Conservation (phyloP, 805 yeast genomes). For the Wickerhamomyces ciferrii region DNA sequence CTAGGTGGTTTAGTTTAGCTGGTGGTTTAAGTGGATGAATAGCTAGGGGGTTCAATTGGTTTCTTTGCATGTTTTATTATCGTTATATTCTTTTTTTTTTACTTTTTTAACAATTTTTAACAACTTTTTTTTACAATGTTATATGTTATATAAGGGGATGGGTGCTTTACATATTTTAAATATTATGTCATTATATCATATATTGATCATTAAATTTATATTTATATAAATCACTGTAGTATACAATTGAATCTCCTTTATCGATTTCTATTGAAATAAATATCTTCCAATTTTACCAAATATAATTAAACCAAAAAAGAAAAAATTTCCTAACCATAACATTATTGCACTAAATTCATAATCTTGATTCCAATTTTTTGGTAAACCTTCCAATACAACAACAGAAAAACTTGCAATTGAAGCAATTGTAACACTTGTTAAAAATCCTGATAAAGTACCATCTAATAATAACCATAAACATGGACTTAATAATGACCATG, state of each 20-base stretch:
- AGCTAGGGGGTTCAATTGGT: constrained; percentile 4
- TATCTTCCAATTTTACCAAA: constrained; percentile 69
- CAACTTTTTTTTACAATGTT: too few species aligned
- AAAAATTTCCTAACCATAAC: constrained; percentile 57
- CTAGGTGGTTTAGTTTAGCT: too few species aligned
- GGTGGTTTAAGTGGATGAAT: too few species aligned
- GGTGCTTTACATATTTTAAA: background rate
- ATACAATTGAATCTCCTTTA: constrained; percentile 1
- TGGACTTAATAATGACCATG: constrained; percentile 60
- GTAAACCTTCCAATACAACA: constrained; percentile 34
- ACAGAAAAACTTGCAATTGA: constrained; percentile 13
- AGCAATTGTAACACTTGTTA: constrained; percentile 29
- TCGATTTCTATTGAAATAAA: constrained; percentile 25
- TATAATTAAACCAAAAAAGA: constrained; percentile 58
- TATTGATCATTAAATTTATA: too few species aligned
- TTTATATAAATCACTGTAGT: background rate
- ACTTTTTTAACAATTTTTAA: too few species aligned
- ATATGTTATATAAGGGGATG: constrained; percentile 2
- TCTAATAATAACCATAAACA: constrained; percentile 65
- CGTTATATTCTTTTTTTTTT: too few species aligned
- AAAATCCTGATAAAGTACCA: constrained; percentile 48
- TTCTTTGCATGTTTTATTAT: background rate
- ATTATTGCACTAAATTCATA: constrained; percentile 31
- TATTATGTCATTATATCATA: too few species aligned
- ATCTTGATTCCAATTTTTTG: constrained; percentile 54